These are phyloP conservation scores for Ricinus communis DNA, from an alignment of 345 rosid species.

Conservation along the genomic window DNA sequence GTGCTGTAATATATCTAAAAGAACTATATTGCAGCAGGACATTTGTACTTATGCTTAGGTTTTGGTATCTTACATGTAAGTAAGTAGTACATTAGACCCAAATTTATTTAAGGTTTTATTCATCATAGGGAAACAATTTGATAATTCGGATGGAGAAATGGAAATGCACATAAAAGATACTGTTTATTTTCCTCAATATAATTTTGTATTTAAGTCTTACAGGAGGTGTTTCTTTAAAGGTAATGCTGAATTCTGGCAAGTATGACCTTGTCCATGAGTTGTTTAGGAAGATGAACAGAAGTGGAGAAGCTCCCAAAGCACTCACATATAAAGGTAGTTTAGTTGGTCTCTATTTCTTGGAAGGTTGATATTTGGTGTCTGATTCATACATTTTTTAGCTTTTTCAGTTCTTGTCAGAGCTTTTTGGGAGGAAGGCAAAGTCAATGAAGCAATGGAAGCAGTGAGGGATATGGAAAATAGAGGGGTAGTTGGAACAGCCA, in stretches of 20 bases:
- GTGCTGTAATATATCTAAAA: neutral
- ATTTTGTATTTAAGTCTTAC: slow-evolving; percentile 50
- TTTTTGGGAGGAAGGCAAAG: slow-evolving; percentile 80
- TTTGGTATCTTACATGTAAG: neutral
- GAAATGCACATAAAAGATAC: slow-evolving; percentile 13
- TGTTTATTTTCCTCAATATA: slow-evolving; percentile 25
- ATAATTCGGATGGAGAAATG: too few species aligned
- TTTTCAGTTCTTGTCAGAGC: slow-evolving; percentile 78
- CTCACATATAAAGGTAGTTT: slow-evolving; percentile 71
- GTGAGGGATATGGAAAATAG: slow-evolving; percentile 84
- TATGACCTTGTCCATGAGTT: slow-evolving; percentile 68
- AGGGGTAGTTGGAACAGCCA: slow-evolving; percentile 81
- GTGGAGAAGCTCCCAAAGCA: slow-evolving; percentile 72
- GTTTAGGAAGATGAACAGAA: slow-evolving; percentile 70
- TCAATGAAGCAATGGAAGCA: slow-evolving; percentile 72
- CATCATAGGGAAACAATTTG: too few species aligned
- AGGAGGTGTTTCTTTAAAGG: slow-evolving; percentile 66
- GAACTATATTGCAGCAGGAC: neutral
- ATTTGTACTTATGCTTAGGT: neutral
- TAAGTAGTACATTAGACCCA: neutral
- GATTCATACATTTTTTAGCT: slow-evolving; percentile 15
- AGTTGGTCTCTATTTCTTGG: slow-evolving; percentile 2
- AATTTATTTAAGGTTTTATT: slow-evolving; percentile 1
- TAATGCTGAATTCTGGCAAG: slow-evolving; percentile 86
- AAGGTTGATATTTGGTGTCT: slow-evolving; percentile 14